Percentiles rank a stretch among this genome's conserved stretches.
Evolutionary conservation across 495 filamentous ascomycete genomes (phyloP).

Genomic region (Glarea lozoyensis): DNA sequence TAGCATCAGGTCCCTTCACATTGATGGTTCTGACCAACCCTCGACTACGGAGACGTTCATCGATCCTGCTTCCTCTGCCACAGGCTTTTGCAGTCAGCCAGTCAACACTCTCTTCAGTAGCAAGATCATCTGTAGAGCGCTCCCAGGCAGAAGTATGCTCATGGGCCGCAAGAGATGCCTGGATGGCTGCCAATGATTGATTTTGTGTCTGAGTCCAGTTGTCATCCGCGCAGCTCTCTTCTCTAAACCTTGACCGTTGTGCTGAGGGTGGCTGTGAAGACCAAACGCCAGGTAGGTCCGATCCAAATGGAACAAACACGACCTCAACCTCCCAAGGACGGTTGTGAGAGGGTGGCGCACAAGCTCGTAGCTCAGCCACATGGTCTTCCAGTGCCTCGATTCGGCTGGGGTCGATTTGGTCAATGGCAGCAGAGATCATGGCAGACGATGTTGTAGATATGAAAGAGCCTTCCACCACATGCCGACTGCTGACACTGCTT

Average conservation of each 20-base stretch:
- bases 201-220: slow-evolving; percentile 51
- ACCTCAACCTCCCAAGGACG: slow-evolving; percentile 64
- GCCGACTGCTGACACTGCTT: slow-evolving; percentile 29
- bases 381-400: slow-evolving; percentile 47
- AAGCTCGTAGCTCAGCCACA: slow-evolving; percentile 43
- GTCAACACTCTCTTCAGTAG: slow-evolving; percentile 4
- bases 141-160: slow-evolving; percentile 34
- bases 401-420: slow-evolving; percentile 32
- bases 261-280: slow-evolving; percentile 37
- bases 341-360: slow-evolving; percentile 41
- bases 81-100: slow-evolving; percentile 45
- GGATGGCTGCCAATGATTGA: slow-evolving; percentile 30
- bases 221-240: slow-evolving; percentile 30
- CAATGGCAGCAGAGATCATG: slow-evolving; percentile 15
- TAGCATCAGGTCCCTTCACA: slow-evolving; percentile 47
- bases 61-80: slow-evolving; percentile 39
- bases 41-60: slow-evolving; percentile 54
- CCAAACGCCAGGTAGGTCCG: slow-evolving; percentile 52
- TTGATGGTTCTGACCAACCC: slow-evolving; percentile 53
- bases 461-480: slow-evolving; percentile 16
- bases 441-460: slow-evolving; percentile 36
- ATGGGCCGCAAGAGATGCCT: slow-evolving; percentile 25
- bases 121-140: slow-evolving; percentile 28
- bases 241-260: slow-evolving; percentile 33
- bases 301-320: slow-evolving; percentile 56